These are phyloP conservation scores for Ascoidea tarda DNA, from an alignment of 805 yeast genomes.

Conservation along the genomic window DNA sequence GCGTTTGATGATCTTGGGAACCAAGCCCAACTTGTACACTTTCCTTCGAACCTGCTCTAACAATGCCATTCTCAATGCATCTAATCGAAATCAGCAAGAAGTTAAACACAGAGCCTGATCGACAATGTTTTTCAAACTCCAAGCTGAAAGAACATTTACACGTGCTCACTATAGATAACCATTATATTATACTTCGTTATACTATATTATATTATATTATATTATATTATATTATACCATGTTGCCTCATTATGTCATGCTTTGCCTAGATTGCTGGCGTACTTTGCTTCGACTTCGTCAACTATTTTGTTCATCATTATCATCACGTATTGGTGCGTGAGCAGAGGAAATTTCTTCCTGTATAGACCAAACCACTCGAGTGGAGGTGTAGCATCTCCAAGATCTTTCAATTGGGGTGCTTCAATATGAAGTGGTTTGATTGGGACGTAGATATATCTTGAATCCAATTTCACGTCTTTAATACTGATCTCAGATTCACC, in stretches of 20 bases:
- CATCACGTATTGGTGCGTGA: slow-evolving; percentile 71
- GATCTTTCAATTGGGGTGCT: slow-evolving; percentile 78
- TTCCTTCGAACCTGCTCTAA: slow-evolving; percentile 29
- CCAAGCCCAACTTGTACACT: slow-evolving; percentile 27
- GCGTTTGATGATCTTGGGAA: slow-evolving; percentile 28
- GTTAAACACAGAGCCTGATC: too few species aligned
- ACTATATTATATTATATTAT: too few species aligned
- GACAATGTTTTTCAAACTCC: too few species aligned
- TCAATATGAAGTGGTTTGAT: slow-evolving; percentile 69
- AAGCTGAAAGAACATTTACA: too few species aligned
- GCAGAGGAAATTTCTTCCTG: slow-evolving; percentile 70
- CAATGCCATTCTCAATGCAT: slow-evolving; percentile 24
- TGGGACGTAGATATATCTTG: slow-evolving; percentile 43
- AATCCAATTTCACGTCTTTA: slow-evolving; percentile 32
- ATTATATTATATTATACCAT: too few species aligned
- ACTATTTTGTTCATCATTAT: slow-evolving; percentile 62
- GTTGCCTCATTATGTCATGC: too few species aligned
- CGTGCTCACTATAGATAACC: too few species aligned
- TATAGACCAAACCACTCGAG: slow-evolving; percentile 96
- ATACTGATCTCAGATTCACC: slow-evolving; percentile 23
- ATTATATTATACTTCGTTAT: too few species aligned
- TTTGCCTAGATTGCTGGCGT: slow-evolving; percentile 26
- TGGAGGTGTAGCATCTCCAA: slow-evolving; percentile 97
- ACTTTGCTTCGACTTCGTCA: slow-evolving; percentile 41
- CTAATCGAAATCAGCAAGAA: neutral